phyloP scores from a whole-genome alignment of 2,329 filamentous ascomycete genomes.

The Colletotrichum filicis region DNA sequence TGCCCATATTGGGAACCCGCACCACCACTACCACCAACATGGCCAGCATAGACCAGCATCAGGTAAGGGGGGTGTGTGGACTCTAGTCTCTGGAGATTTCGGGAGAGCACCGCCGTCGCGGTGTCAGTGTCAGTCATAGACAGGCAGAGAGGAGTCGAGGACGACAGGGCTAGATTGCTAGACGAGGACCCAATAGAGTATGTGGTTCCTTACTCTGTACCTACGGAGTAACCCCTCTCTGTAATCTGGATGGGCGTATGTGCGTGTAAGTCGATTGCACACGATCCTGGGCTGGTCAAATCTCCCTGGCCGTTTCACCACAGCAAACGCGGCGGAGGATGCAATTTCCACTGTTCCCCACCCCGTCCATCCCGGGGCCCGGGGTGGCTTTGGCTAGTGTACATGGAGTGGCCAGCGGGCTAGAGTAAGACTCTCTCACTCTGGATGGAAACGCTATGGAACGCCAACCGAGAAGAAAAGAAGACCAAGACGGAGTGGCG shows the following conservation, averaged over 20 bases:
- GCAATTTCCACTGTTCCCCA: constrained; percentile 32
- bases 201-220: neutral
- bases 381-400: constrained; percentile 4
- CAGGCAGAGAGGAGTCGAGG: neutral
- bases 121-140: neutral
- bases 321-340: constrained; percentile 27
- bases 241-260: neutral
- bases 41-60: neutral
- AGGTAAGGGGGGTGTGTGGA: neutral
- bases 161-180: neutral
- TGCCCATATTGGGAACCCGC: neutral
- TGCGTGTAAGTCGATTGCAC: constrained; percentile 19
- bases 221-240: neutral
- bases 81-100: neutral
- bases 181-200: neutral
- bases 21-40: neutral
- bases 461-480: constrained; percentile 14
- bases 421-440: neutral
- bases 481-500: neutral
- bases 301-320: constrained; percentile 34
- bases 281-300: constrained; percentile 30
- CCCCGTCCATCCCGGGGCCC: constrained; percentile 1
- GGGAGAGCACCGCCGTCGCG: neutral
- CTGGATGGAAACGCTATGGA: neutral
- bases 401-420: too few species aligned